phyloP scores from a whole-genome alignment of 73 alveolate species.

The Paramecium tetraurelia region DNA sequence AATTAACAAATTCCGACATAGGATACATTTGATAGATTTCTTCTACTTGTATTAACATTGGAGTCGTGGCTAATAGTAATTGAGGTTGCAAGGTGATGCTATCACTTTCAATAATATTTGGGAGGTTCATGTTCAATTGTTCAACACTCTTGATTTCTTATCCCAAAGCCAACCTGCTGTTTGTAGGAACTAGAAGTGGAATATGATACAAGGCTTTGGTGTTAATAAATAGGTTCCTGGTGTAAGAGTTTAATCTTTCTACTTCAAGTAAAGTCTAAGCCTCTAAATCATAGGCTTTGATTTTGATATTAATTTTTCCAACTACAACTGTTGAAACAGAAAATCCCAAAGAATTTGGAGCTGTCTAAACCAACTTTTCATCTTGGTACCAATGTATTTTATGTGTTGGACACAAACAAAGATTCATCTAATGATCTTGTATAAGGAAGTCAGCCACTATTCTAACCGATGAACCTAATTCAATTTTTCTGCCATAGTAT shows the following conservation, averaged over 20 bases:
- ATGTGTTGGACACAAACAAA: constrained; percentile 3
- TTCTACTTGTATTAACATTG: not conserved
- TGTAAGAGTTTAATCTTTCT: not conserved
- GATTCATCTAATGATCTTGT: not conserved
- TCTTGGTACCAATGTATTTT: not conserved
- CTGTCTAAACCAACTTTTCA: not conserved
- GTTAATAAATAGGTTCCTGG: not conserved
- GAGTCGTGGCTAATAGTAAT: not conserved
- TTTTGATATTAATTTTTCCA: not conserved
- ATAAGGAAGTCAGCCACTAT: not conserved
- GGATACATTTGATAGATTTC: not conserved
- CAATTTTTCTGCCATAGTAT: not conserved
- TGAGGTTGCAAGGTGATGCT: not conserved
- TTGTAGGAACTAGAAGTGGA: not conserved
- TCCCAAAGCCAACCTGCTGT: not conserved
- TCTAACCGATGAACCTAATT: constrained; percentile 22
- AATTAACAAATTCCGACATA: not conserved
- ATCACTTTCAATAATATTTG: not conserved
- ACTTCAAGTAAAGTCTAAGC: not conserved
- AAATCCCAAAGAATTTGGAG: not conserved
- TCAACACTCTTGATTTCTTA: not conserved
- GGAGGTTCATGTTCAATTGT: not conserved
- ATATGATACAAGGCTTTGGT: not conserved
- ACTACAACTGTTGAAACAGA: not conserved
- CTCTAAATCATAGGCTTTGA: not conserved